Conservation (phyloP, 345 rosid genomes). For the Eucalyptus sideroxylon region DNA sequence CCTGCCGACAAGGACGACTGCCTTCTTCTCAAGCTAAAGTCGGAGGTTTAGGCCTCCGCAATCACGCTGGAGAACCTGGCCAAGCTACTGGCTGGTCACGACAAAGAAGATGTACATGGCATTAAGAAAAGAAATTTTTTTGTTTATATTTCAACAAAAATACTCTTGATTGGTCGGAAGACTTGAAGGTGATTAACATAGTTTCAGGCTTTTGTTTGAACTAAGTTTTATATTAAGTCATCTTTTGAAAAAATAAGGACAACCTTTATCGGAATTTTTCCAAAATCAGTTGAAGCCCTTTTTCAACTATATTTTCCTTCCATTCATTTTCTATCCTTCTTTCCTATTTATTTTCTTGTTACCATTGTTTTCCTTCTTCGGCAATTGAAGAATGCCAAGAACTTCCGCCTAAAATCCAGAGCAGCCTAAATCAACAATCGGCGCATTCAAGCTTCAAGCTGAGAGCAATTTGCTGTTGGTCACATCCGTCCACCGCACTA, state of each 20-base stretch:
- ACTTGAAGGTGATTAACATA: no score
- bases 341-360: neutral
- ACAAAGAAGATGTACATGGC: neutral
- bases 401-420: neutral
- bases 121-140: fast-evolving
- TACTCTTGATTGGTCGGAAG: no score
- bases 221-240: no score
- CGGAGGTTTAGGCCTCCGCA: neutral
- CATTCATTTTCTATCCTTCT: neutral
- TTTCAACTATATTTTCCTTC: neutral
- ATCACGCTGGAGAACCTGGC: neutral
- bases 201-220: no score
- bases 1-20: neutral
- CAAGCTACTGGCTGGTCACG: neutral
- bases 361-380: neutral
- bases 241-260: neutral
- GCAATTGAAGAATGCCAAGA: neutral
- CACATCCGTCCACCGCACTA: neutral
- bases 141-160: no score
- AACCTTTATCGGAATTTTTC: no score
- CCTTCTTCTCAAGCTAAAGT: neutral
- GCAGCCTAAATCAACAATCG: neutral
- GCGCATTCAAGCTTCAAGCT: neutral
- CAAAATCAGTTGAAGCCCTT: neutral
- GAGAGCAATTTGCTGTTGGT: neutral